phyloP scores from a whole-genome alignment of 331 rosid genomes.

The Acacia concinna region DNA sequence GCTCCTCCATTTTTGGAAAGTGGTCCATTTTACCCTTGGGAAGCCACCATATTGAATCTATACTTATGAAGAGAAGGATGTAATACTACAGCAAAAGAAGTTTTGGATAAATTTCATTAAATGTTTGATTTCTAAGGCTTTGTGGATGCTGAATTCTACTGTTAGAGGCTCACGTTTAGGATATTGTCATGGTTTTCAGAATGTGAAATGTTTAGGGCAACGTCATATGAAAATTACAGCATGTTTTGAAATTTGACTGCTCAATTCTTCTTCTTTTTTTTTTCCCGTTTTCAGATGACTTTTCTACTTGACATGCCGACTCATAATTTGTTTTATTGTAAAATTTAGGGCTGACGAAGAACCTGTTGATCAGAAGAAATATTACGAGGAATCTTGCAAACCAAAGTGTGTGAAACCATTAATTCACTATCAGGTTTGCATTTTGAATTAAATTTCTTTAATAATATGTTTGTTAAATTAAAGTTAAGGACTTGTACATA shows the following conservation, averaged over 20 bases:
- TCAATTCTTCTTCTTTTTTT: background rate
- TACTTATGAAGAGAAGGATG: no score
- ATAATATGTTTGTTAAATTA: background rate
- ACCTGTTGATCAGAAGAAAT: conserved; percentile 71
- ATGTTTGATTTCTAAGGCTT: conserved; percentile 8
- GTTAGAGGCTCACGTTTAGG: background rate
- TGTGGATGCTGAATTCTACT: conserved; percentile 11
- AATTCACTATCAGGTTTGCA: conserved; percentile 51
- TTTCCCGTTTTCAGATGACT: background rate
- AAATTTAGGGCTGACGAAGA: conserved; percentile 77
- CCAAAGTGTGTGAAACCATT: conserved; percentile 80
- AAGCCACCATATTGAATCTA: background rate
- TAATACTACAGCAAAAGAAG: no score
- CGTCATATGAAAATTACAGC: background rate
- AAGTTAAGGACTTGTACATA: no score
- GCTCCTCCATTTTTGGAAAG: background rate
- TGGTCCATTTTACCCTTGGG: background rate
- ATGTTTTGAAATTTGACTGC: background rate
- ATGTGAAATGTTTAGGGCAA: background rate
- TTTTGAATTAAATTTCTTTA: background rate
- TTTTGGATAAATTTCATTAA: background rate
- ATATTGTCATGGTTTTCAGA: background rate
- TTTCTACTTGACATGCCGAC: background rate
- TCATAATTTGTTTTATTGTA: background rate
- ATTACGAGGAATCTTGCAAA: conserved; percentile 66